Base-by-base conservation (phyloP, 2,329 filamentous ascomycete species). In the Diaporthe amygdali region DNA sequence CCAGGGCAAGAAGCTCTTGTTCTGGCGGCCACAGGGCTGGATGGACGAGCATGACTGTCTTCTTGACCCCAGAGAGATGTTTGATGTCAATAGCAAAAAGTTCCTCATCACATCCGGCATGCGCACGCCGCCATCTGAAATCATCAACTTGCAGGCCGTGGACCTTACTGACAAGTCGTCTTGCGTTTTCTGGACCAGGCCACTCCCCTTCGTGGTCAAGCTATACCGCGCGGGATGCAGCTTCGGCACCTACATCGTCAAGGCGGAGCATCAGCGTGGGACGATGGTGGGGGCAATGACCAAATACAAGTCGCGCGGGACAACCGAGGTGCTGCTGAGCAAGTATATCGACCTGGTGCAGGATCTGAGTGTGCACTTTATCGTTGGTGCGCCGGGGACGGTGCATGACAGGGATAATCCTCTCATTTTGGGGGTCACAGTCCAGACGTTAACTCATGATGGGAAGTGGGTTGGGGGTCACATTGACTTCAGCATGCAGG, bases 21-120 rank as follows among this genome's bases (percentile, higher is more conserved):
- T 76, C 61, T 76, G 75, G 75, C 55, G 75, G 15, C 75, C 75
- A 6, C 75, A 76, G 54, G 74, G 69, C 9, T 76, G 75, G 75
- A 76, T 76, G 75, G 68, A 71, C 22, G 51, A 70, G 2, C 74
- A 76, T 51, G 70, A 74, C 56, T 76, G 75, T 37, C 73, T 76
- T 2, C 69, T 75, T 37, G 71, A 73, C 44, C 75, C 75, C 4
- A 51, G 69, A 22, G 73, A 75, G 56, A 75, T 74, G 46, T 76
- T 71, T 52, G 72, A 75, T 30, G 56, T 76, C 72, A 76, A 76
- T 59, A 76, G 74, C 20, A 76, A 76, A 51, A 72, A 71, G 27
- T 76, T 72, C 41, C 73, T 76, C 12, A 14, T 76, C 51, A 74
- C 71, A 2, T 74, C 75, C 6, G 73, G 74, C 14, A 76, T 76